Base-by-base conservation (phyloP, 768 basidiomycete species). In the Suillus tomentosus region DNA sequence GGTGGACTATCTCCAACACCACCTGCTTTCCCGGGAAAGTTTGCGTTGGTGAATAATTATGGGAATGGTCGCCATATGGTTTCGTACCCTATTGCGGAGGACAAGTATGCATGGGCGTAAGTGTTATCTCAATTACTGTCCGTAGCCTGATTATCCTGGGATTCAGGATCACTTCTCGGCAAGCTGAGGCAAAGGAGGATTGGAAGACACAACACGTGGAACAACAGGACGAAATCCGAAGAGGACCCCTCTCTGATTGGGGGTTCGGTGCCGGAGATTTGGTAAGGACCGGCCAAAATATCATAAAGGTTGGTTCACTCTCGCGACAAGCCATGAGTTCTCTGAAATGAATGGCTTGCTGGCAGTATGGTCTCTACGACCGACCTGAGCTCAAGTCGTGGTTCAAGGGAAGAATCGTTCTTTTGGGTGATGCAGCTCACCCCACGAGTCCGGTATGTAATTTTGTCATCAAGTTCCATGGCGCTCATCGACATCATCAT, bases 371-470 rank as follows among this genome's bases (percentile, higher is more conserved):
- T 6, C 62, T 81, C 58, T 82, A 82, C 65, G 80, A 81, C 66
- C 78, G 81, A 19, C 78, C 79, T 9, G 78, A 79, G 53, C 67
- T 81, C 34, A 64, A 70, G 36, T 69, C 73, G 4, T 82, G 81
- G 81, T 76, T 80, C 66, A 73, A 75, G 45, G 78, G 78, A 31
- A 74, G 80, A 14, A 77, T 81, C 13, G 73, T 80, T 9, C 74
- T 83, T 43, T 71, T 81, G 13, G 81, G 81, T 8, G 81, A 82
- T 66, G 81, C 80, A 8, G 81, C 81, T 5, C 81, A 82, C 66
- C 81, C 81, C 5, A 81, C 81, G 5, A 80, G 78, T 64, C 81
- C 81, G 1, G 80, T 81, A 13, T 57, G 80, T 69, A 2, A 7
- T 19, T 34, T 55, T 10, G n/a, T n/a, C 62, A n/a, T 56, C 13